These are phyloP conservation scores for Colletotrichum phormii DNA, from an alignment of 2,329 filamentous ascomycete genomes.

Conservation along the genomic window DNA sequence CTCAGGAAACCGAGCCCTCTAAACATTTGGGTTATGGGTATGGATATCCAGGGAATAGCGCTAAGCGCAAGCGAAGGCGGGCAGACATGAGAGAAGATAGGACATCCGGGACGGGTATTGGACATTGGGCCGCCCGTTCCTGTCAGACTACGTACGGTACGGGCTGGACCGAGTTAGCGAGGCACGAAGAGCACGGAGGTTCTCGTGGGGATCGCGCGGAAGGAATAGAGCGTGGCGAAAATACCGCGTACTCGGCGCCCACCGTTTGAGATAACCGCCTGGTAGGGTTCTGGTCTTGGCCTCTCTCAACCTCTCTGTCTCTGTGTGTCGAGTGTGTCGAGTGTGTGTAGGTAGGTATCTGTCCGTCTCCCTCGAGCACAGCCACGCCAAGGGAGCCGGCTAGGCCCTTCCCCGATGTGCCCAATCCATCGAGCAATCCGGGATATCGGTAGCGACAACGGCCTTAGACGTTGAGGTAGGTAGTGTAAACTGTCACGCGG, in stretches of 20 bases:
- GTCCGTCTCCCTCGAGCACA: background rate
- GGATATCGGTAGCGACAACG: background rate
- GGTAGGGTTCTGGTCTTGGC: background rate
- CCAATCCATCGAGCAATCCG: background rate
- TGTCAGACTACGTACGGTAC: constrained; percentile 1
- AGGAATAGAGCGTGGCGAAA: background rate
- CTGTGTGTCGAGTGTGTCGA: background rate
- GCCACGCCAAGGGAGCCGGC: background rate
- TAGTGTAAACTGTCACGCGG: background rate
- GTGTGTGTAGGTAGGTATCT: no score
- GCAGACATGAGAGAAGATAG: background rate
- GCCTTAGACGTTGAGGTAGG: background rate
- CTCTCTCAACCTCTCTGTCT: background rate
- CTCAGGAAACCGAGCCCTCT: background rate
- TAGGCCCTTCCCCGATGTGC: background rate
- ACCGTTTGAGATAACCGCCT: background rate
- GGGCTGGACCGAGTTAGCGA: constrained; percentile 18
- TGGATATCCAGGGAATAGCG: background rate
- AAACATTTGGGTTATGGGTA: background rate
- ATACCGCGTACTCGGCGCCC: background rate
- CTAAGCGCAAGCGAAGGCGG: background rate
- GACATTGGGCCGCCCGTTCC: background rate
- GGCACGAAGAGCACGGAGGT: background rate
- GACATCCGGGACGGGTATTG: background rate
- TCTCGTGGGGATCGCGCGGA: background rate